Conservation (phyloP, 306 rosid genomes). For the Dalbergia oliveri region DNA sequence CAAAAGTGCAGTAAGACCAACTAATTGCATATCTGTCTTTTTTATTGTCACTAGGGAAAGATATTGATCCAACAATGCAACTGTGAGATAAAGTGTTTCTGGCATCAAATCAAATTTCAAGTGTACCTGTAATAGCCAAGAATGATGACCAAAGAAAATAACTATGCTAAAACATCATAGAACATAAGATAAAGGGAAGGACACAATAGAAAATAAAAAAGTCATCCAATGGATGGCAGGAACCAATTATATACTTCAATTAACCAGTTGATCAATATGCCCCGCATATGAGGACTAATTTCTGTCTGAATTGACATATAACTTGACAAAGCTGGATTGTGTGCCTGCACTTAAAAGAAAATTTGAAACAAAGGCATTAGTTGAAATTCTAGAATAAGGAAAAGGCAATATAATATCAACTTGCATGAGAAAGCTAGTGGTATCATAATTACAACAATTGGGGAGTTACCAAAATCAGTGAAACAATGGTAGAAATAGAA, state of each 20-base stretch:
- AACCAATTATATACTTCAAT: slow-evolving; percentile 70
- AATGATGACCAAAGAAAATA: slow-evolving; percentile 37
- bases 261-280: slow-evolving; percentile 87
- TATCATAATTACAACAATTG: slow-evolving; percentile 8
- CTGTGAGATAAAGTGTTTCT: slow-evolving; percentile 84
- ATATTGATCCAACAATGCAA: slow-evolving; percentile 80
- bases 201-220: not conserved
- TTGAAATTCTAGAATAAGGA: slow-evolving; percentile 11
- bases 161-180: slow-evolving; percentile 29
- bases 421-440: not conserved
- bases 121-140: slow-evolving; percentile 72
- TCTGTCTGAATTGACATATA: slow-evolving; percentile 77
- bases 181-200: slow-evolving; percentile 6
- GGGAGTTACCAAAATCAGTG: slow-evolving; percentile 11
- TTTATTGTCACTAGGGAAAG: slow-evolving; percentile 70
- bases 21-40: slow-evolving; percentile 84
- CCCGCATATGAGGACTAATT: slow-evolving; percentile 80
- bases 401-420: not conserved
- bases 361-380: slow-evolving; percentile 27
- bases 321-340: slow-evolving; percentile 63
- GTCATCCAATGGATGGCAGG: slow-evolving; percentile 12
- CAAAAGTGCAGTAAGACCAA: slow-evolving; percentile 91
- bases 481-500: slow-evolving; percentile 17
- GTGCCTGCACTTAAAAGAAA: slow-evolving; percentile 62
- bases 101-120: slow-evolving; percentile 89